Percentiles rank a stretch among this genome's conserved stretches.
These are phyloP conservation scores for Yarrowia sp. DNA, from an alignment of 805 yeast species.

Conservation along the genomic window DNA sequence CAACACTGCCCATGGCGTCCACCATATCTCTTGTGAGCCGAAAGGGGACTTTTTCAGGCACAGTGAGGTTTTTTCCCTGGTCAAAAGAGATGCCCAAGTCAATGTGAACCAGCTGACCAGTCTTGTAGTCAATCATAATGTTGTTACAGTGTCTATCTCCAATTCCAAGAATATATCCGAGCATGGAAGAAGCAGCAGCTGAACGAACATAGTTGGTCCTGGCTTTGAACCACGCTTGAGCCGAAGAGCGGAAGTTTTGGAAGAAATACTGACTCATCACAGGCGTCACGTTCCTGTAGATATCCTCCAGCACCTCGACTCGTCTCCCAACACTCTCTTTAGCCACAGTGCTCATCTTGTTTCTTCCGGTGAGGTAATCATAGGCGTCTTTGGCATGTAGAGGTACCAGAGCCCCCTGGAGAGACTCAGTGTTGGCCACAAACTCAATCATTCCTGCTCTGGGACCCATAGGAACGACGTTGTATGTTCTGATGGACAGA, in stretches of 20 bases:
- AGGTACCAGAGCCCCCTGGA: conserved; percentile 70
- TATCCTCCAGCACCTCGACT: conserved; percentile 52
- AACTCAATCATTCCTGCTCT: conserved; percentile 88
- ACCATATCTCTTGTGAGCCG: conserved; percentile 87
- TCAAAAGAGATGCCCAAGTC: conserved; percentile 97
- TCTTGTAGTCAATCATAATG: conserved; percentile 74
- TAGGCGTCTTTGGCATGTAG: conserved; percentile 63
- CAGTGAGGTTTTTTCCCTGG: conserved; percentile 80
- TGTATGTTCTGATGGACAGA: conserved; percentile 78
- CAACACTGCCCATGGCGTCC: conserved; percentile 93
- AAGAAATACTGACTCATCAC: conserved; percentile 74
- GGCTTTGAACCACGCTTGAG: conserved; percentile 76
- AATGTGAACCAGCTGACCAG: conserved; percentile 94
- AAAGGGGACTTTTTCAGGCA: conserved; percentile 95
- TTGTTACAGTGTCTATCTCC: conserved; percentile 97
- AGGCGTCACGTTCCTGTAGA: conserved; percentile 65
- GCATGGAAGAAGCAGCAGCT: conserved; percentile 81
- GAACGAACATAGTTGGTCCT: conserved; percentile 74
- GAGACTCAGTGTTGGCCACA: conserved; percentile 75
- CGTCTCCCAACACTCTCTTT: conserved; percentile 47
- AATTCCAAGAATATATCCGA: conserved; percentile 86
- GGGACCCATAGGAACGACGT: conserved; percentile 89
- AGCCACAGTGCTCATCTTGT: conserved; percentile 51
- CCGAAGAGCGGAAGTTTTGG: conserved; percentile 61
- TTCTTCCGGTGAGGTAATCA: conserved; percentile 47